Conservation (phyloP, 202 grass and related monocot species). For the Elaeis oleifera region DNA sequence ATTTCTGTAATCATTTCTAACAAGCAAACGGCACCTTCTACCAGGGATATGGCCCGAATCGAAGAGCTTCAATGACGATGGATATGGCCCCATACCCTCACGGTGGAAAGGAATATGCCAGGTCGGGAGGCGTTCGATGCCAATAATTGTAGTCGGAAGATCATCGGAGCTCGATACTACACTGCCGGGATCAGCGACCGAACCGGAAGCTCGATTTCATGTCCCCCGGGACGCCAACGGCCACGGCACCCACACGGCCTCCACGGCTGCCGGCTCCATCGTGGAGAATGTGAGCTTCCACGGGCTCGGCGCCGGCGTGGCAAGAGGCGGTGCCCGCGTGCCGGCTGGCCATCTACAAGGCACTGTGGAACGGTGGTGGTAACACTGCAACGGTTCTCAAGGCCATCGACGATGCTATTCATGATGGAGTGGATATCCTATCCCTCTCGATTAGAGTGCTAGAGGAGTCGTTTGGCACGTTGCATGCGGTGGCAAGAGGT, state of each 20-base stretch:
- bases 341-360: conserved; percentile 23
- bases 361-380: not conserved
- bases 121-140: conserved; percentile 14
- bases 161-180: conserved; percentile 41
- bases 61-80: conserved; percentile 28
- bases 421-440: conserved; percentile 15
- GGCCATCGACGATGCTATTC: conserved; percentile 8
- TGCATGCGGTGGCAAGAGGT: not conserved
- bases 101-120: conserved; percentile 46
- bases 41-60: conserved; percentile 65
- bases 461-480: not conserved
- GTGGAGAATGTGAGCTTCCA: conserved; percentile 10
- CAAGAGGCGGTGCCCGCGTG: conserved; percentile 5
- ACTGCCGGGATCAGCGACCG: not conserved
- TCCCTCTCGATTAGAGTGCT: not conserved
- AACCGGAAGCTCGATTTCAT: not conserved
- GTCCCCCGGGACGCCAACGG: not conserved
- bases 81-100: conserved; percentile 23
- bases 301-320: not conserved
- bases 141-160: conserved; percentile 46
- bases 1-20: no score
- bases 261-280: not conserved
- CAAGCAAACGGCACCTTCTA: no score
- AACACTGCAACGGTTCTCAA: not conserved
- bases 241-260: conserved; percentile 23